Conservation (phyloP, 345 rosid species). For the Rhodamnia argentea region DNA sequence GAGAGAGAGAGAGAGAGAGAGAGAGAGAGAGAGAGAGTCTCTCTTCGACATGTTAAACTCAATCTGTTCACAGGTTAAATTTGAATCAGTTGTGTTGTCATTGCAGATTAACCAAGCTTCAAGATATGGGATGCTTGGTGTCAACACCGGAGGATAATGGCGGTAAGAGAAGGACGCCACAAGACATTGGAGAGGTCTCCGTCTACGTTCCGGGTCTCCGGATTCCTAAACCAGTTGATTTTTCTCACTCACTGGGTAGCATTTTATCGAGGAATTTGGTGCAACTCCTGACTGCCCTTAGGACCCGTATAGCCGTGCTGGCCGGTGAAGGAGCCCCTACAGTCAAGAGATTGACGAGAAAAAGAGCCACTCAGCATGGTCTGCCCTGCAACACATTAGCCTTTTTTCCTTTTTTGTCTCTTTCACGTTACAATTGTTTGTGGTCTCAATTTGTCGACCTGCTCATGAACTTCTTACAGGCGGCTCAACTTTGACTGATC, state of each 20-base stretch:
- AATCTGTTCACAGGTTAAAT: neutral
- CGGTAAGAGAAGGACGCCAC: conserved; percentile 74
- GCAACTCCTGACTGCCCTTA: conserved; percentile 70
- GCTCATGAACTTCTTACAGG: conserved; percentile 25
- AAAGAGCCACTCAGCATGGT: conserved; percentile 94
- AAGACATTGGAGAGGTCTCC: conserved; percentile 78
- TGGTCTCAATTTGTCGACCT: conserved; percentile 3
- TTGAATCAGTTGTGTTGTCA: neutral
- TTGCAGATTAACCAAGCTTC: neutral
- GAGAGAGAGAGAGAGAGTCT: neutral
- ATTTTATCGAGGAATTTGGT: conserved; percentile 60
- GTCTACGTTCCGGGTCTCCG: conserved; percentile 93
- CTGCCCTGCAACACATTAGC: conserved; percentile 3
- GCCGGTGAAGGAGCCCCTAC: conserved; percentile 96
- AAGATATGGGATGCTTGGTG: conserved; percentile 83
- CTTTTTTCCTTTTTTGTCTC: neutral
- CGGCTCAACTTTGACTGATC: conserved; percentile 88
- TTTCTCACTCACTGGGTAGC: conserved; percentile 59
- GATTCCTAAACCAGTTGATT: conserved; percentile 85
- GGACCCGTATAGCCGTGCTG: conserved; percentile 94
- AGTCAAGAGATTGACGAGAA: conserved; percentile 75
- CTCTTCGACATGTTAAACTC: neutral
- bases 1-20: neutral
- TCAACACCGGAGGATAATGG: conserved; percentile 72
- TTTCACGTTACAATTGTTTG: neutral